phyloP scores from a whole-genome alignment of 2,329 filamentous ascomycete genomes.

The Beauveria australis region DNA sequence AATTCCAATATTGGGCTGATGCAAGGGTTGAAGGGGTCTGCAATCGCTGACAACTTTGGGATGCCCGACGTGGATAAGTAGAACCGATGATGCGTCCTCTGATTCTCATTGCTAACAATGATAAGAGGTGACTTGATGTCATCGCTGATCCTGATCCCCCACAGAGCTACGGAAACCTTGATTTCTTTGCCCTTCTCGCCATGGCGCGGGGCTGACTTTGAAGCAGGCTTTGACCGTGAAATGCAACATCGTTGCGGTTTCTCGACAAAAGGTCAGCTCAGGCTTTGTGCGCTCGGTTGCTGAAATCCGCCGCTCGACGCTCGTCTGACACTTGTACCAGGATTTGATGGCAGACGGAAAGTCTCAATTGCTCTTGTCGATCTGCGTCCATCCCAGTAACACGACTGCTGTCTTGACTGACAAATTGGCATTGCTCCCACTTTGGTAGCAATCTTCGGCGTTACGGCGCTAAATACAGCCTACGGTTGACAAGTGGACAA shows the following conservation, averaged over 20 bases:
- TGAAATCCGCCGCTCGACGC: neutral
- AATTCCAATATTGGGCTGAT: neutral
- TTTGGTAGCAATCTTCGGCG: neutral
- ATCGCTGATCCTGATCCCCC: neutral
- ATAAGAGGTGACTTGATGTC: neutral
- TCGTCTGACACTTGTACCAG: neutral
- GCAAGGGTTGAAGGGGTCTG: neutral
- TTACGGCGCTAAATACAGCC: neutral
- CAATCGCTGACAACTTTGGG: neutral
- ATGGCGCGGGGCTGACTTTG: neutral
- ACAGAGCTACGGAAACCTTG: slow-evolving; percentile 1
- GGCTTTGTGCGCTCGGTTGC: neutral
- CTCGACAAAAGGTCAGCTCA: neutral
- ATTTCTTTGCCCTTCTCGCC: neutral
- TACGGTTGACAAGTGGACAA: too few species aligned
- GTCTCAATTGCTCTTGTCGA: neutral
- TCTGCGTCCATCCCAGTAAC: neutral
- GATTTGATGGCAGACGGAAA: neutral
- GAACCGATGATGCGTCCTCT: neutral
- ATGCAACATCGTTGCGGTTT: neutral
- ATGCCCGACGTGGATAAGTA: neutral
- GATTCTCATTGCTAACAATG: neutral
- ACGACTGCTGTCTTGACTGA: neutral
- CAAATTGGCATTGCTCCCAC: neutral
- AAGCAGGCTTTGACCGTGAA: neutral